Percentiles rank a stretch among this genome's conserved stretches.
phyloP scores from a whole-genome alignment of 768 basidiomycete species.

The Cantharellus anzutake region DNA sequence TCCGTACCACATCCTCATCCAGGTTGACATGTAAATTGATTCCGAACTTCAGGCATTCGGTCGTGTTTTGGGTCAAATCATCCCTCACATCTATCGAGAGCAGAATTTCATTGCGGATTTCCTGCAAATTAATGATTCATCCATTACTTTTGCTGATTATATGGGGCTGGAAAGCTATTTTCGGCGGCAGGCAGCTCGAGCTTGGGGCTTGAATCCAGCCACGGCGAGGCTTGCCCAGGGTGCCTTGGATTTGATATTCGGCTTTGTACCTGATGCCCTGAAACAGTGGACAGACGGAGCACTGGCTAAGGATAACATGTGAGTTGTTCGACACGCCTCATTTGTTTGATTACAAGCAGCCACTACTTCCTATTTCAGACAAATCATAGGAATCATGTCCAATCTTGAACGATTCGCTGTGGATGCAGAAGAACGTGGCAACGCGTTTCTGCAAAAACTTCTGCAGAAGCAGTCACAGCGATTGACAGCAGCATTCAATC shows the following conservation, averaged over 20 bases:
- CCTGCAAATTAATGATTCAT: constrained; percentile 74
- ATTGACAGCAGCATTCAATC: constrained; percentile 56
- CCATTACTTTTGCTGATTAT: constrained; percentile 87
- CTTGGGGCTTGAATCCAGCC: constrained; percentile 40
- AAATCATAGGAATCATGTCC: constrained; percentile 66
- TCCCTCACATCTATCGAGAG: constrained; percentile 59
- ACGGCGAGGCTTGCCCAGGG: constrained; percentile 69
- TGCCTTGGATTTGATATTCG: constrained; percentile 90
- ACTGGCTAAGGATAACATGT: constrained; percentile 61
- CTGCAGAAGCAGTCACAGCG: constrained; percentile 72
- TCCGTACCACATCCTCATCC: background rate
- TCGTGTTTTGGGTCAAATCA: constrained; percentile 55
- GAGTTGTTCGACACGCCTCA: constrained; percentile 13
- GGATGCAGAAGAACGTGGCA: constrained; percentile 66
- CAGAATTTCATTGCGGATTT: constrained; percentile 82
- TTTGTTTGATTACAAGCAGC: background rate
- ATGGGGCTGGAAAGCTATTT: constrained; percentile 90
- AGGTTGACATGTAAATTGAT: background rate
- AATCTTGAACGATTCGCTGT: constrained; percentile 55
- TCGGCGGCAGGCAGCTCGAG: constrained; percentile 69
- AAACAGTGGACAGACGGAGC: constrained; percentile 73
- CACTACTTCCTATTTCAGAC: constrained; percentile 26
- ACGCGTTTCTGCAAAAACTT: constrained; percentile 46
- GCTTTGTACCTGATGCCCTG: constrained; percentile 70
- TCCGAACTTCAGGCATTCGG: constrained; percentile 40